Percentiles rank a stretch among this genome's conserved stretches.
phyloP scores from a whole-genome alignment of 768 basidiomycete genomes.

The Panellus pusillus region DNA sequence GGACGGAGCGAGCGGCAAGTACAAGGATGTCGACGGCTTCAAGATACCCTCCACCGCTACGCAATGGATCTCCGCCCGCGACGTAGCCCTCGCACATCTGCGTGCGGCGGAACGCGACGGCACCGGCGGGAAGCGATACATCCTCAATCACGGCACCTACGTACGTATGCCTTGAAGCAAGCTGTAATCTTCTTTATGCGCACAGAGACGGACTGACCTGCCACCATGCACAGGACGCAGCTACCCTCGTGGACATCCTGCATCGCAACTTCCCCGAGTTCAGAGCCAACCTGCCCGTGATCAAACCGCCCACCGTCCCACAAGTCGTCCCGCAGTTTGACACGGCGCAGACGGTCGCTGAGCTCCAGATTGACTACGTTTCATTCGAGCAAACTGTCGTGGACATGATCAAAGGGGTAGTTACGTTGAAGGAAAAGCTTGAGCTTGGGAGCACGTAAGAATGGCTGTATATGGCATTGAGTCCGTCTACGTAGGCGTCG shows the following conservation, averaged over 20 bases:
- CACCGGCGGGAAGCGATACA: constrained; percentile 46
- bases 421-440: not conserved
- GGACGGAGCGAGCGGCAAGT: not conserved
- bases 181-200: not conserved
- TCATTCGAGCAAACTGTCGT: not conserved
- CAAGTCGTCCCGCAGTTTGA: not conserved
- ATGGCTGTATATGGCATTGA: too few relatives aligned
- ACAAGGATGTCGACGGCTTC: not conserved
- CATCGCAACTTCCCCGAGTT: not conserved
- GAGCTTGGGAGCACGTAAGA: too few relatives aligned
- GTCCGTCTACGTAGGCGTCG: too few relatives aligned
- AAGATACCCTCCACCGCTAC: not conserved
- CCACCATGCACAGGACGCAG: not conserved
- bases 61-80: constrained; percentile 38
- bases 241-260: not conserved
- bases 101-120: constrained; percentile 41
- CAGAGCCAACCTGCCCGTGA: not conserved
- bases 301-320: not conserved
- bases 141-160: constrained; percentile 19
- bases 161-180: not conserved
- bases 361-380: not conserved
- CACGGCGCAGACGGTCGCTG: not conserved
- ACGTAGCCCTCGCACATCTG: constrained; percentile 47
- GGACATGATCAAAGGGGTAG: not conserved
- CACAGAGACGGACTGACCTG: too few relatives aligned